Evolutionary conservation across 805 yeast genomes (phyloP).

Genomic region (Metschnikowia picachoensis): DNA sequence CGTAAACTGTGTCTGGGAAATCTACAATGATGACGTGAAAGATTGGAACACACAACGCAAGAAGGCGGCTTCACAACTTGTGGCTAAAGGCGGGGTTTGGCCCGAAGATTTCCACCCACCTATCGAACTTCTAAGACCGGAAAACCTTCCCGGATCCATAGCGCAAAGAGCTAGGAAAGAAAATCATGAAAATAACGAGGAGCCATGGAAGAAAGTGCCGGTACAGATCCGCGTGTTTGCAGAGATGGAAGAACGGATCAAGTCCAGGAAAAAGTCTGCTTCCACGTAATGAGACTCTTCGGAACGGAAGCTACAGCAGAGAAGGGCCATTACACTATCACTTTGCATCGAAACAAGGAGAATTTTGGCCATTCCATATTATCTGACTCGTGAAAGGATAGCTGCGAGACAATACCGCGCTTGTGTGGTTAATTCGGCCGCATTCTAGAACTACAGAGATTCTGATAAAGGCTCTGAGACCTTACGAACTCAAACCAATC

Average conservation of each 20-base stretch:
- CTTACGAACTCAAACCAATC: too few relatives aligned
- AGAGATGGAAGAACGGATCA: constrained; percentile 68
- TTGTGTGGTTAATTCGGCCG: too few relatives aligned
- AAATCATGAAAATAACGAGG: constrained; percentile 14
- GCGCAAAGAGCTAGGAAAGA: constrained; percentile 16
- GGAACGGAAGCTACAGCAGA: too few relatives aligned
- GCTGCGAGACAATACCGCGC: too few relatives aligned
- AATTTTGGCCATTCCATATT: too few relatives aligned
- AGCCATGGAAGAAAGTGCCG: constrained; percentile 54
- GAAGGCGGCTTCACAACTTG: constrained; percentile 48
- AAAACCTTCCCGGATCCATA: constrained; percentile 36
- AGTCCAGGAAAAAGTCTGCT: constrained; percentile 26
- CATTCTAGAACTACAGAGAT: too few relatives aligned
- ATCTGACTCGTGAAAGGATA: too few relatives aligned
- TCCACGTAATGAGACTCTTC: too few relatives aligned
- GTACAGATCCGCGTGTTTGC: constrained; percentile 78
- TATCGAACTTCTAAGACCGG: constrained; percentile 23
- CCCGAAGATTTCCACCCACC: constrained; percentile 44
- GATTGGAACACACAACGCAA: constrained; percentile 68
- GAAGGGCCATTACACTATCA: too few relatives aligned
- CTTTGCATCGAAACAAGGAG: too few relatives aligned
- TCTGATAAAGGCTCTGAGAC: too few relatives aligned
- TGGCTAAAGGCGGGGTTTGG: constrained; percentile 39
- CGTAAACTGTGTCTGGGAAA: constrained; percentile 94
- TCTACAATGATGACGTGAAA: constrained; percentile 79